Evolutionary conservation across 257 asterid species (phyloP).

Genomic region (Solanum chmielewskii): DNA sequence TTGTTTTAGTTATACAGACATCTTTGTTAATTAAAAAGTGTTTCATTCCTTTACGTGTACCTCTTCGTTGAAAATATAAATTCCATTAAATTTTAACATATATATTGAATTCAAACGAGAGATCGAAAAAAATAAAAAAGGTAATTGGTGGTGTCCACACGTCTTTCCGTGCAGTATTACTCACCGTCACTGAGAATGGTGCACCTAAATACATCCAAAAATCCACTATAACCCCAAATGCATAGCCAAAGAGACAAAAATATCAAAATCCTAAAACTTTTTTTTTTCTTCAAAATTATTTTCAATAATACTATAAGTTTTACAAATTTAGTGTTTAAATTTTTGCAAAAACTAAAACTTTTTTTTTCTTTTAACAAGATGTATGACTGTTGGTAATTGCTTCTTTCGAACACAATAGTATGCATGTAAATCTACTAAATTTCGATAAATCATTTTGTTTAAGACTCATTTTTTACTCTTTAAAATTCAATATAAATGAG

Average conservation of each 20-base stretch:
- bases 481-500: background rate
- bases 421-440: background rate
- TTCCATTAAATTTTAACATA: too few relatives aligned
- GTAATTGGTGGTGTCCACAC: background rate
- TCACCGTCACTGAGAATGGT: background rate
- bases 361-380: background rate
- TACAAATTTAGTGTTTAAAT: background rate
- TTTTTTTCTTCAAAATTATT: background rate
- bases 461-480: too few relatives aligned
- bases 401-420: background rate
- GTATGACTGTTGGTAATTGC: background rate
- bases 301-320: background rate
- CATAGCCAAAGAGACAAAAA: background rate
- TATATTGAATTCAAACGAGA: background rate
- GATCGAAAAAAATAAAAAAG: background rate
- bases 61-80: accelerated
- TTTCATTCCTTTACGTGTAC: too few relatives aligned
- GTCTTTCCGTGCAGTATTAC: background rate
- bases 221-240: background rate
- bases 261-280: background rate
- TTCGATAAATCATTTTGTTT: background rate
- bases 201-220: background rate
- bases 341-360: background rate
- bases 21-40: too few relatives aligned
- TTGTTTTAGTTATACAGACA: too few relatives aligned